phyloP scores from a whole-genome alignment of 345 rosid species.

The Dipteronia sinensis region DNA sequence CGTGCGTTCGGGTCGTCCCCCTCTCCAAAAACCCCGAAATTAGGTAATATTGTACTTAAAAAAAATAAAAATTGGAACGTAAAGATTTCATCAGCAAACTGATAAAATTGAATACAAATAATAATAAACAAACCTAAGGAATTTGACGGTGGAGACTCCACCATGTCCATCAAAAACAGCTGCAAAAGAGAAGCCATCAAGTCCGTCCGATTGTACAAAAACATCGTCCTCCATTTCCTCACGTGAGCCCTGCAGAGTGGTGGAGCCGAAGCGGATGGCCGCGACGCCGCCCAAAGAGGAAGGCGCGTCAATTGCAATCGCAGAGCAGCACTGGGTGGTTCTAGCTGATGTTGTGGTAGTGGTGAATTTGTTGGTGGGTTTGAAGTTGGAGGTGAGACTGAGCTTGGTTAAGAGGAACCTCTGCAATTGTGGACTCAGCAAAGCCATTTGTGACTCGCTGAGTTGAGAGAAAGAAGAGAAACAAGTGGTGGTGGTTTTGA shows the following conservation, averaged over 20 bases:
- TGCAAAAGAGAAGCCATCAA: slow-evolving; percentile 82
- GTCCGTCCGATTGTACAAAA: slow-evolving; percentile 58
- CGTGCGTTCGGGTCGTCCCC: too few species aligned
- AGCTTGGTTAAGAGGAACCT: slow-evolving; percentile 47
- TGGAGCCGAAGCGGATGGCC: slow-evolving; percentile 75
- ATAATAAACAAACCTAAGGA: slow-evolving; percentile 53
- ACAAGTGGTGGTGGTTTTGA: slow-evolving; percentile 7
- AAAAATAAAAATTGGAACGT: too few species aligned
- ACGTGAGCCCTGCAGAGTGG: slow-evolving; percentile 74
- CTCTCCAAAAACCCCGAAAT: too few species aligned
- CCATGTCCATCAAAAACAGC: slow-evolving; percentile 94
- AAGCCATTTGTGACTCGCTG: slow-evolving; percentile 58
- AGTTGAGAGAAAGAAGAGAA: slow-evolving; percentile 16
- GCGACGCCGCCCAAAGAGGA: slow-evolving; percentile 58
- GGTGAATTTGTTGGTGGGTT: slow-evolving; percentile 23
- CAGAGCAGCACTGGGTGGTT: slow-evolving; percentile 57
- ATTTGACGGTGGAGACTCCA: slow-evolving; percentile 69
- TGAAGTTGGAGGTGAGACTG: slow-evolving; percentile 24
- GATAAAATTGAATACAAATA: too few species aligned
- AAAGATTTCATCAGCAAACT: too few species aligned
- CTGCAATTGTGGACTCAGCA: slow-evolving; percentile 61
- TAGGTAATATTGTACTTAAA: too few species aligned
- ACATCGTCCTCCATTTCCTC: slow-evolving; percentile 92
- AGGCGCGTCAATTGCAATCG: slow-evolving; percentile 81
- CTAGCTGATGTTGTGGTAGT: slow-evolving; percentile 26